Evolutionary conservation across 73 alveolate species (phyloP), one percentile per base, ranked within the genome.

Genomic region (Diophrys sp.): DNA sequence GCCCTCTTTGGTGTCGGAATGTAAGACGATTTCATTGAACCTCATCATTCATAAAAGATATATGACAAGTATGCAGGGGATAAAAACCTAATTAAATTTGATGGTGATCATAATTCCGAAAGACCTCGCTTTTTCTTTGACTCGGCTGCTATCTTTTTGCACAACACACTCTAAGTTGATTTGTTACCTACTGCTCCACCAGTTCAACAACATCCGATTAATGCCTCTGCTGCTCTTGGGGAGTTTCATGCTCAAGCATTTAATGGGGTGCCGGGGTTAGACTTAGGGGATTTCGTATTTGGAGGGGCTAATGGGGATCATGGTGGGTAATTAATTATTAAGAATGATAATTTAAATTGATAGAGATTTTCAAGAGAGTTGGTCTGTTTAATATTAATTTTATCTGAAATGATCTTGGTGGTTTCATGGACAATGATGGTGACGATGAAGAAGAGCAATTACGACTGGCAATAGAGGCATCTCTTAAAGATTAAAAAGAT

Each of bases 21-120:
- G 5, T 78, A 77, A 2, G 99, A 95, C 83, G 87, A 78, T 56
- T 90, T 95, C 74, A 92, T 95, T 11, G 77, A 83, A 27, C 82
- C 90, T 2, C 94, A 91, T 84, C 98, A 93, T 80, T 80, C 96
- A 57, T 74, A 88, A 57, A 93, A 88, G 67, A 83, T 95, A 24
- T 83, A 69, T 69, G 93, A 90, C 14, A 74, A 77, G 26, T 92
- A 89, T 82, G 95, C 94, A 23, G 99, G 99, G 27, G 98, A 94
- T 73, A 95, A 95, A 78, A 89, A 93, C 77, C 84, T 94, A 11
- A 76, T 87, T 24, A 83, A 87, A 85, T 89, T 95, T 70, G 96
- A 92, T 26, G 99, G 99, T 53, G 93, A 95, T 73, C 99, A 95
- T 73, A 93, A 93, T 77, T 76, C 95, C 53, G 31, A 79, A 14